Evolutionary conservation across 2,329 filamentous ascomycete species (phyloP), one percentile per base, ranked within the genome.

Genomic region (Sporothrix protearum): DNA sequence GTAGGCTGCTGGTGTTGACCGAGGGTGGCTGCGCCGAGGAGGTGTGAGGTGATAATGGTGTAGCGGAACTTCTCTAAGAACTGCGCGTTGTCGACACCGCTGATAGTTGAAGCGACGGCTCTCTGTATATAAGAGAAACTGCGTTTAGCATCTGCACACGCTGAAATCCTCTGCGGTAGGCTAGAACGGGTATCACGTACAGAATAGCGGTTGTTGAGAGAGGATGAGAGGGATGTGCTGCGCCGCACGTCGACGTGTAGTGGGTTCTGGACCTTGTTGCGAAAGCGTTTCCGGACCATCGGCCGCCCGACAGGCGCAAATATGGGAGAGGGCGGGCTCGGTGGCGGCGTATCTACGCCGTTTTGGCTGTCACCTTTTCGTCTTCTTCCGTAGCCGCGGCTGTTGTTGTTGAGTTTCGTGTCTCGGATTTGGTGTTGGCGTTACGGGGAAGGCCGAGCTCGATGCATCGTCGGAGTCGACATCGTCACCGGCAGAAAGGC

Each of bases 61-160:
- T 97, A 97, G 74, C 94, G 92, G 78, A 97, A 97, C 78, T 94
- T 92, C 81, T 97, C 94, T 72, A 97, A 86, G 77, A 97, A 97
- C 75, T 90, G 90, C 76, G 91, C 87, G 78, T 94, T 96, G 76
- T 97, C 94, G 76, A 88, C 89, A 75, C 90, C 86, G 71, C 92
- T 90, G 74, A 97, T 86, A 73, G 88, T 87, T 53, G 90, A 89
- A 75, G 91, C 91, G 72, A 94, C 86, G 10, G 87, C 91, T 76
- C 86, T 87, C 90, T 92, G 77, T 49, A 16, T 36, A 68, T 7
- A 42, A 49, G 22, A 33, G 25, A 33, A 5, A 22, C 28, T 16
- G n/a, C 6, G 53, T 47, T 70, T 30, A 70, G 59, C 14, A 30
- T 25, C 12, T 19, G 33, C 36, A 12, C 22, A 16, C 33, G 16